Evolutionary conservation across 495 filamentous ascomycete species (phyloP), one percentile per base, ranked within the genome.

Genomic region (Alectoria sarmentosa): DNA sequence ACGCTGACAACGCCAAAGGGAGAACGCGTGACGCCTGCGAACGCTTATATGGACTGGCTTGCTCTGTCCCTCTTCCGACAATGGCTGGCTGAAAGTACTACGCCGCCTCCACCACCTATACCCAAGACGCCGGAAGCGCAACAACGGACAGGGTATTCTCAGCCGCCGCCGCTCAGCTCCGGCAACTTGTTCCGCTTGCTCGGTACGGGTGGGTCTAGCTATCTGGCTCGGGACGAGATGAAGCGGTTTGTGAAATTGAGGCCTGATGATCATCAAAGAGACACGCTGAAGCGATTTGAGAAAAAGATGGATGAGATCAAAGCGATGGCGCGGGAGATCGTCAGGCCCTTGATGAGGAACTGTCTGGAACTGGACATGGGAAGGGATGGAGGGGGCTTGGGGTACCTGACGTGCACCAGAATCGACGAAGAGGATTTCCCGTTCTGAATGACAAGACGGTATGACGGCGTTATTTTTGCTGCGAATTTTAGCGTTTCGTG

Each of bases 21-120:
- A 26, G 92, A 96, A 67, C 81, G 90, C 41, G 87, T 97, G 54
- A 87, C 80, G 1, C 92, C 92, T 1, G 74, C 77, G 19, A 93
- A 87, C 58, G 85, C 83, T 30, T 96, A 92, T 72, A 76, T 94
- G 36, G 90, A 92, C 73, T 97, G 92, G 92, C 80, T 95, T 9
- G 90, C 87, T 32, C 84, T 95, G 58, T 87, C 82, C 21, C 79
- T 96, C 19, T 97, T 96, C 73, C 79, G 92, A 11, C 90, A 95
- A 73, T 96, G 91, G 92, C 77, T 97, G 0, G 89, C 90, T 1
- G 92, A 96, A 63, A 92, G 87, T 71, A 95, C 89, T 8, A 85
- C 89, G 1, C 89, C 89, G 6, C 83, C 87, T 3, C 83, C 83
- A 11, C 70, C 80, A 5, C 77, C 80, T 0, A 76, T 81, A 13